A percentile compares a stretch with the other conserved stretches of the same genome.
Evolutionary conservation across 352 stramenopile species (phyloP).

Genomic region (Elongisporangium prolatum): DNA sequence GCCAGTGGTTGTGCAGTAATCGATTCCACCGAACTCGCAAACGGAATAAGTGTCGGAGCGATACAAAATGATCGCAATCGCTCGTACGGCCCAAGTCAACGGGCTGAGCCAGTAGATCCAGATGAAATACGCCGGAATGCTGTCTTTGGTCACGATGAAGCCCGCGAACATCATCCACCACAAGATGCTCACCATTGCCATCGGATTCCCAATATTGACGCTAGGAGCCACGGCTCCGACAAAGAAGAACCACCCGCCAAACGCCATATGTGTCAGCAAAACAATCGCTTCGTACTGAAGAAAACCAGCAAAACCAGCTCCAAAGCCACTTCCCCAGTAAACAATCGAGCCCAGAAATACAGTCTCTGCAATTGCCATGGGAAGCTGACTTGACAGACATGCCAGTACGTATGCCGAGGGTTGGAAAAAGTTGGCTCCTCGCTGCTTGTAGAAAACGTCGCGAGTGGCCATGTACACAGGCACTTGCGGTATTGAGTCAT

Average conservation of each 20-base stretch:
- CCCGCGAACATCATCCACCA: slow-evolving; percentile 42
- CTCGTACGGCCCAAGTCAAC: slow-evolving; percentile 35
- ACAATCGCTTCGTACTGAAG: slow-evolving; percentile 54
- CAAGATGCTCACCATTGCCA: slow-evolving; percentile 29
- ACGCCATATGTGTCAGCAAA: slow-evolving; percentile 30
- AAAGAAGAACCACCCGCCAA: slow-evolving; percentile 29
- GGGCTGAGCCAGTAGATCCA: slow-evolving; percentile 68
- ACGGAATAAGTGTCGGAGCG: slow-evolving; percentile 20
- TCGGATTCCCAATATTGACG: slow-evolving; percentile 29
- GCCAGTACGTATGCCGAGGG: slow-evolving; percentile 54
- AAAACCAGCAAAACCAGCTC: slow-evolving; percentile 23
- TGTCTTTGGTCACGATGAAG: slow-evolving; percentile 47
- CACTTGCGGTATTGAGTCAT: slow-evolving; percentile 58
- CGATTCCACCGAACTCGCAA: slow-evolving; percentile 21
- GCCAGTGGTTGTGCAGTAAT: slow-evolving; percentile 29
- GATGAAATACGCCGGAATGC: slow-evolving; percentile 40
- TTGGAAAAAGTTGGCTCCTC: slow-evolving; percentile 62
- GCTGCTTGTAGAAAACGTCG: slow-evolving; percentile 69
- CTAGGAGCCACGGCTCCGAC: slow-evolving; percentile 24
- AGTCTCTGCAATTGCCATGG: slow-evolving; percentile 38
- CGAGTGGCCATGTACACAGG: slow-evolving; percentile 52
- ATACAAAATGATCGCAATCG: slow-evolving; percentile 39
- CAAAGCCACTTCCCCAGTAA: slow-evolving; percentile 26
- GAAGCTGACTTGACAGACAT: slow-evolving; percentile 15
- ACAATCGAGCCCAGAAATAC: slow-evolving; percentile 60